Percentiles rank a stretch among this genome's conserved stretches.
Conservation (phyloP, 768 basidiomycete species). For the Suillus subalutaceus region DNA sequence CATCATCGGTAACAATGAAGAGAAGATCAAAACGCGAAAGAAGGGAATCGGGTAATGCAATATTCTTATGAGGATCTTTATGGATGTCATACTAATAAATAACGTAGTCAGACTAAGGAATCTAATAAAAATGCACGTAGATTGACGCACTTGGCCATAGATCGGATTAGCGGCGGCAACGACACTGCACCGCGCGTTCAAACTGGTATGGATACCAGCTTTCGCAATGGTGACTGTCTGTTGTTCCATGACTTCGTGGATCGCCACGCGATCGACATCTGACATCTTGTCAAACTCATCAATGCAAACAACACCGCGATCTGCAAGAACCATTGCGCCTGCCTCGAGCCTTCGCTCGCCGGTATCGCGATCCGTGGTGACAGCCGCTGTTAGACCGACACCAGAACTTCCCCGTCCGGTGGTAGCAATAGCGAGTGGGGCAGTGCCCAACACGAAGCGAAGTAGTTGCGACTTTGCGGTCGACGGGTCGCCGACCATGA, state of each 20-base stretch:
- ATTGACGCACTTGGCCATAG: slow-evolving; percentile 80
- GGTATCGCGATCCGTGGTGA: slow-evolving; percentile 97
- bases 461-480: slow-evolving; percentile 97
- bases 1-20: slow-evolving; percentile 98
- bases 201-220: slow-evolving; percentile 96
- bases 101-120: slow-evolving; percentile 18
- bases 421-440: slow-evolving; percentile 96
- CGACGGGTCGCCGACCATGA: slow-evolving; percentile 99
- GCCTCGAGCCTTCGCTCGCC: slow-evolving; percentile 97
- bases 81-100: slow-evolving; percentile 91
- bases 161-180: slow-evolving; percentile 99
- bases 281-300: slow-evolving; percentile 99
- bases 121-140: slow-evolving; percentile 23
- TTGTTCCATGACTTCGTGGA: slow-evolving; percentile 99
- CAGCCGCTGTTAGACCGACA: slow-evolving; percentile 97
- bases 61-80: slow-evolving; percentile 99
- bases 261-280: slow-evolving; percentile 96
- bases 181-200: slow-evolving; percentile 97
- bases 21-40: slow-evolving; percentile 98
- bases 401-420: slow-evolving; percentile 98
- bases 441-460: slow-evolving; percentile 93
- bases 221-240: slow-evolving; percentile 99
- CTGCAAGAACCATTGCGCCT: slow-evolving; percentile 99
- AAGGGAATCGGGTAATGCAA: slow-evolving; percentile 95
- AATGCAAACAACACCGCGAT: slow-evolving; percentile 98